Conservation (phyloP, 2,329 filamentous ascomycete species). For the Aspergillus fumigatiaffinis region DNA sequence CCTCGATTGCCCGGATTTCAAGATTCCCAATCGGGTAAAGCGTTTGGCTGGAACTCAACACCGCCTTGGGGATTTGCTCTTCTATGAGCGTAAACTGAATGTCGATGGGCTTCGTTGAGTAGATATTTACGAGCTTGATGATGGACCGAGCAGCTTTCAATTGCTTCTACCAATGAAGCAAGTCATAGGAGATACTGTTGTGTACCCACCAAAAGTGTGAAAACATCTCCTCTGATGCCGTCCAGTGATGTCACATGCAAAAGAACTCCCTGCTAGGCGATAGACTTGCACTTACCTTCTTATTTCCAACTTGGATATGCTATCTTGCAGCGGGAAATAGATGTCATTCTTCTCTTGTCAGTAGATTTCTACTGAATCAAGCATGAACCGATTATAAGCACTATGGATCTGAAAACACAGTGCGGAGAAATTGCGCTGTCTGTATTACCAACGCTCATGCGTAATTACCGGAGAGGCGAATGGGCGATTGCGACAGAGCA, state of each 20-base stretch:
- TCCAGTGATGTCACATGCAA: neutral
- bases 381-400: neutral
- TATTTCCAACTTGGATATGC: neutral
- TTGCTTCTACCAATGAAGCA: neutral
- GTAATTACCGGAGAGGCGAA: conserved; percentile 2
- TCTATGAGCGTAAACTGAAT: neutral
- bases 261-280: neutral
- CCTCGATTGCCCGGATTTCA: conserved; percentile 11
- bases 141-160: neutral
- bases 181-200: neutral
- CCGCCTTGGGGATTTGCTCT: neutral
- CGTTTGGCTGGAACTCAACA: conserved; percentile 10
- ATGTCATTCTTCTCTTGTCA: neutral
- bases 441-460: neutral
- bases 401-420: neutral
- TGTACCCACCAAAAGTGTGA: neutral
- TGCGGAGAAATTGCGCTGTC: neutral
- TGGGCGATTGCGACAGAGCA: conserved; percentile 25
- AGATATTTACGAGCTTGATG: neutral
- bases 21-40: conserved; percentile 19
- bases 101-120: neutral
- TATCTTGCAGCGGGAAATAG: neutral
- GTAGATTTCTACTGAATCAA: neutral
- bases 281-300: neutral
- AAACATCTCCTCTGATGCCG: neutral